Evolutionary conservation across 139 green algal species (phyloP).

Genomic region (Auxenochlorella protothecoides): DNA sequence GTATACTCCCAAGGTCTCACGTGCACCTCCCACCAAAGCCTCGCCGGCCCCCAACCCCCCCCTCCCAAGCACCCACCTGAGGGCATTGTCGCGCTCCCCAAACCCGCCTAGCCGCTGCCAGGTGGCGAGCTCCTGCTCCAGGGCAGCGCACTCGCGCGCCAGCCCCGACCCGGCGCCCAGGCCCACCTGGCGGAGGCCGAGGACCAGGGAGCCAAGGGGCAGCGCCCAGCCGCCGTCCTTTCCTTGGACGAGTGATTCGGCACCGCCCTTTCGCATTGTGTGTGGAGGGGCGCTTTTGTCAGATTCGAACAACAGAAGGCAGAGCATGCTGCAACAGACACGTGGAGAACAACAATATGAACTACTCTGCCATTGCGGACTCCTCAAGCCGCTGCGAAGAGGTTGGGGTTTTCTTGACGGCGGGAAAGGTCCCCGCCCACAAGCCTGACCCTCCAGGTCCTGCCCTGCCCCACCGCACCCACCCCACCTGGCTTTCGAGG

Average conservation of each 20-base stretch:
- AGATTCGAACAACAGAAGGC: background rate
- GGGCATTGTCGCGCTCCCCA: conserved; percentile 21
- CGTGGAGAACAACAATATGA: too few relatives aligned
- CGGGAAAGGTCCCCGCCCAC: too few relatives aligned
- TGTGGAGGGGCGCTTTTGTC: background rate
- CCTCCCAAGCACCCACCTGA: conserved; percentile 29
- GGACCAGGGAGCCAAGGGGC: conserved; percentile 57
- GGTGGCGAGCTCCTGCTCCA: conserved; percentile 78
- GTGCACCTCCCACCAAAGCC: too few relatives aligned
- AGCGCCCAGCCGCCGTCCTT: conserved; percentile 51
- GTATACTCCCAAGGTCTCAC: background rate
- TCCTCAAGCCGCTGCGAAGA: too few relatives aligned
- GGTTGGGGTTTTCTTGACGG: too few relatives aligned
- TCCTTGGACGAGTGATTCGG: conserved; percentile 30
- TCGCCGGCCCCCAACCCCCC: too few relatives aligned
- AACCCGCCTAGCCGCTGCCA: conserved; percentile 61
- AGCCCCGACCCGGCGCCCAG: conserved; percentile 45
- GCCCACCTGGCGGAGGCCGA: conserved; percentile 74
- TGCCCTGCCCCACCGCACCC: background rate
- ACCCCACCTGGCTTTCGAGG: conserved; percentile 46
- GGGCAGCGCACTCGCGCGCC: conserved; percentile 59
- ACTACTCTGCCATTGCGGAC: too few relatives aligned
- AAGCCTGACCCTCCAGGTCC: too few relatives aligned
- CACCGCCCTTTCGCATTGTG: conserved; percentile 26
- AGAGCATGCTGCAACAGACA: background rate